Evolutionary conservation across 768 basidiomycete genomes (phyloP).

Genomic region (Mycena olivaceomarginata): DNA sequence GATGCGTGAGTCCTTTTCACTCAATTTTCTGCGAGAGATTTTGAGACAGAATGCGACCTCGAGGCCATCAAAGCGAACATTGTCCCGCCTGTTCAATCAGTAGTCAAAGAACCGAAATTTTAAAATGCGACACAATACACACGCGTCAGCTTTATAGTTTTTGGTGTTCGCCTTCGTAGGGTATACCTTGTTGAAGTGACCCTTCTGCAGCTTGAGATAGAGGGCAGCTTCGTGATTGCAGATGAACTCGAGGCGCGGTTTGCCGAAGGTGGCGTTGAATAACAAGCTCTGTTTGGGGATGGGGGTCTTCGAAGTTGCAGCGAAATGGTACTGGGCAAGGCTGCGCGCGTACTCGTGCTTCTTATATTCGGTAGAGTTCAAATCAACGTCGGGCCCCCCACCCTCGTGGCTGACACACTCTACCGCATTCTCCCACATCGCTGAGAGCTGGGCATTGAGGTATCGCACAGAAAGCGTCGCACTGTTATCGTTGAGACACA

Average conservation of each 20-base stretch:
- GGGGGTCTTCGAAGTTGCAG: background rate
- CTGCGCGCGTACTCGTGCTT: slow-evolving; percentile 32
- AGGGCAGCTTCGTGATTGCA: slow-evolving; percentile 41
- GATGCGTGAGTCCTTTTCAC: slow-evolving; percentile 23
- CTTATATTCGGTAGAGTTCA: background rate
- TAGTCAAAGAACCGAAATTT: background rate
- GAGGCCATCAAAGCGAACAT: background rate
- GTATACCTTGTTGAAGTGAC: slow-evolving; percentile 43
- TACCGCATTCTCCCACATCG: slow-evolving; percentile 30
- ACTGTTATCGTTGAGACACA: slow-evolving; percentile 31
- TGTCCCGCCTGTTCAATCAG: slow-evolving; percentile 13
- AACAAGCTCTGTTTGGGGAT: slow-evolving; percentile 35
- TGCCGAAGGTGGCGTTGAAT: slow-evolving; percentile 40
- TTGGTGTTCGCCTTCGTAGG: slow-evolving; percentile 29
- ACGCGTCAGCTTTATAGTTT: background rate
- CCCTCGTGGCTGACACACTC: slow-evolving; percentile 25
- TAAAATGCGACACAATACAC: background rate
- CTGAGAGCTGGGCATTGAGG: slow-evolving; percentile 33
- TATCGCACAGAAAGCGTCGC: slow-evolving; percentile 27
- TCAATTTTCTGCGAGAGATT: slow-evolving; percentile 32
- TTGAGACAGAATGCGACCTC: slow-evolving; percentile 24
- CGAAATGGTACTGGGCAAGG: slow-evolving; percentile 32
- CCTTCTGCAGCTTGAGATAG: slow-evolving; percentile 39
- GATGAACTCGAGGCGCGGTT: slow-evolving; percentile 46
- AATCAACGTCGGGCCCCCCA: slow-evolving; percentile 6